phyloP scores from a whole-genome alignment of 202 grass and related monocot species.

The Dendrocalamus latiflorus region DNA sequence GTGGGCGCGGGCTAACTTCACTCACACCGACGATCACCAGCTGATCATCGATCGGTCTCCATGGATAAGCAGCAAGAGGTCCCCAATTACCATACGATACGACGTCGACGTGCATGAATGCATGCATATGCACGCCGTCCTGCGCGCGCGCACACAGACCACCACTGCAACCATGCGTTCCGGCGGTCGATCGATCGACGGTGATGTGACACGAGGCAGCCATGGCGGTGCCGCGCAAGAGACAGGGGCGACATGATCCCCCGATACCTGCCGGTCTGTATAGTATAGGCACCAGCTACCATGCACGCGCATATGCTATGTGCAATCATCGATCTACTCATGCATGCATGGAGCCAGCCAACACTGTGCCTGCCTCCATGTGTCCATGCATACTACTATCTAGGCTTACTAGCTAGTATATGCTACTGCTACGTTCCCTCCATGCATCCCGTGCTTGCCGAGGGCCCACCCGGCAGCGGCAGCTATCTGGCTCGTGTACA shows the following conservation, averaged over 20 bases:
- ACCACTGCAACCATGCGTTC: not conserved
- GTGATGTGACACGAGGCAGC: constrained; percentile 9
- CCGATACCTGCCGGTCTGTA: not conserved
- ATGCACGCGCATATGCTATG: not conserved
- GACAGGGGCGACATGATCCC: constrained; percentile 27
- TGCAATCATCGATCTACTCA: not conserved
- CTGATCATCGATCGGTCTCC: not conserved
- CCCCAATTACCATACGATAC: not conserved
- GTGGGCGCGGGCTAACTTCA: not conserved
- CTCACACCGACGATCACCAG: not conserved
- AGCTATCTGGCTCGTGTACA: not conserved
- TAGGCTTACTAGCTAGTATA: not conserved
- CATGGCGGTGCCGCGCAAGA: not conserved
- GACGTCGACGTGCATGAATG: not conserved
- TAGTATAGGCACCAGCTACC: not conserved
- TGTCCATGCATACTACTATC: not conserved
- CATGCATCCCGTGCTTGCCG: not conserved
- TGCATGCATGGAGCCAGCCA: not conserved
- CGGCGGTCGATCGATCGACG: not conserved
- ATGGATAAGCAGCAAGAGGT: not conserved
- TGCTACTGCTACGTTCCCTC: not conserved
- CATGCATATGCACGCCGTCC: not conserved
- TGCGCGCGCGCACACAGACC: not conserved
- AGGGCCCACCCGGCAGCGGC: not conserved
- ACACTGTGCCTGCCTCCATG: not conserved